A percentile compares a stretch with the other conserved stretches of the same genome.
phyloP scores from a whole-genome alignment of 2,329 filamentous ascomycete species.

The Fusarium clavum region DNA sequence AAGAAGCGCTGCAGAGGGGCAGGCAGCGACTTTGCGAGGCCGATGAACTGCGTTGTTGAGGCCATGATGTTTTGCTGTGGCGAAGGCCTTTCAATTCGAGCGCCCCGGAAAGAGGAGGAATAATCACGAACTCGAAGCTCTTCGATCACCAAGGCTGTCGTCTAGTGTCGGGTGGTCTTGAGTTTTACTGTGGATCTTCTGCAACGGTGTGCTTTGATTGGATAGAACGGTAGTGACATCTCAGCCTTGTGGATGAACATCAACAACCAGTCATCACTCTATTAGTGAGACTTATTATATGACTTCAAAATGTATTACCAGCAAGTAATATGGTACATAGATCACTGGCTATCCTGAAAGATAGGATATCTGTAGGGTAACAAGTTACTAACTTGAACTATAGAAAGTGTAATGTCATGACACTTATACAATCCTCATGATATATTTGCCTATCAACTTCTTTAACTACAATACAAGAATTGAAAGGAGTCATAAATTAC shows the following conservation, averaged over 20 bases:
- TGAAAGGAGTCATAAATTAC: background rate
- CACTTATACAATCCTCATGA: background rate
- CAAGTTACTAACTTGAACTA: background rate
- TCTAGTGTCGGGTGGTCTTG: conserved; percentile 3
- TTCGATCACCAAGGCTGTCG: conserved; percentile 38
- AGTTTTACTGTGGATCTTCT: conserved; percentile 36
- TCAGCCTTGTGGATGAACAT: conserved; percentile 40
- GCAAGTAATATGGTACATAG: background rate
- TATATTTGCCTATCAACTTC: background rate
- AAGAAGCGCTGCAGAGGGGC: conserved; percentile 86
- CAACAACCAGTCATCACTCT: conserved; percentile 12
- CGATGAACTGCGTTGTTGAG: conserved; percentile 57
- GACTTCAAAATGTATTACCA: background rate
- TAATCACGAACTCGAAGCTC: conserved; percentile 21
- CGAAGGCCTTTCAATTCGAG: conserved; percentile 37
- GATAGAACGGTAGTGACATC: background rate
- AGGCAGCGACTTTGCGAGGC: conserved; percentile 79
- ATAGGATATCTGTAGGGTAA: background rate
- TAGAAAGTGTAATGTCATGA: background rate
- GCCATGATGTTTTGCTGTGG: conserved; percentile 49
- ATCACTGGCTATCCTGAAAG: background rate
- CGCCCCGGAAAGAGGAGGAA: conserved; percentile 3
- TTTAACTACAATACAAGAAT: background rate
- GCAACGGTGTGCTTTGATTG: conserved; percentile 27
- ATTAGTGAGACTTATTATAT: background rate